Base-by-base conservation (phyloP, 2,329 filamentous ascomycete genomes). In the Alternaria sp. region DNA sequence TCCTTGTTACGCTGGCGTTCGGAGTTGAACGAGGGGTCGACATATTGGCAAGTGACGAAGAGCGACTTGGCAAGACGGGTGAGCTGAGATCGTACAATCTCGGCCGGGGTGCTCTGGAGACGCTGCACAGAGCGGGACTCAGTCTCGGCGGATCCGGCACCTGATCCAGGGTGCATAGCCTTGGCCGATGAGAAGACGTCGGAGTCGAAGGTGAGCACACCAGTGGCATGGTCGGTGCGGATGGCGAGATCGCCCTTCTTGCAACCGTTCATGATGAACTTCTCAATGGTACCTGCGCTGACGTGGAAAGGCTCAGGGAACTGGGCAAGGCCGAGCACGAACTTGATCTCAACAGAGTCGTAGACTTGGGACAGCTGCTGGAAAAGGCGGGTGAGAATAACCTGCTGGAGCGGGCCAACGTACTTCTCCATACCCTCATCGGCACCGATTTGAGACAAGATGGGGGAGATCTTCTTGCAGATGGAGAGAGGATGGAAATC, bases 231-330 rank as follows among this genome's bases (percentile, higher is more conserved):
- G 77, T 98, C 92, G 81, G 98, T 93, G 63, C 95, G 93, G 72
- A 99, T 96, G 54, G 95, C 91, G 46, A 99, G 87, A 73, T 99
- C 95, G 58, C 95, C 95, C 88, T 99, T 99, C 89, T 99, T 99
- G 87, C 96, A 98, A 66, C 95, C 95, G 81, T 99, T 99, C 95
- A 99, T 99, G 86, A 99, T 98, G 86, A 99, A 99, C 84, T 98
- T 99, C 85, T 99, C 95, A 69, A 99, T 96, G 63, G 92, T 96
- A 68, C 90, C 89, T 54, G 91, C 89, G 65, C 88, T 91, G 69
- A 98, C 93, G 82, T 97, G 91, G 87, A 96, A 98, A 42, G 95
- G 93, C 78, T 96, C 94, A 9, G 95, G 95, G 86, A 99, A 99
- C 76, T 95, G 88, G 64, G 95, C 95, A 55, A 99, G 90, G 74